Base-by-base conservation (phyloP, 2,329 filamentous ascomycete genomes). In the Hymenoscyphus infarciens region DNA sequence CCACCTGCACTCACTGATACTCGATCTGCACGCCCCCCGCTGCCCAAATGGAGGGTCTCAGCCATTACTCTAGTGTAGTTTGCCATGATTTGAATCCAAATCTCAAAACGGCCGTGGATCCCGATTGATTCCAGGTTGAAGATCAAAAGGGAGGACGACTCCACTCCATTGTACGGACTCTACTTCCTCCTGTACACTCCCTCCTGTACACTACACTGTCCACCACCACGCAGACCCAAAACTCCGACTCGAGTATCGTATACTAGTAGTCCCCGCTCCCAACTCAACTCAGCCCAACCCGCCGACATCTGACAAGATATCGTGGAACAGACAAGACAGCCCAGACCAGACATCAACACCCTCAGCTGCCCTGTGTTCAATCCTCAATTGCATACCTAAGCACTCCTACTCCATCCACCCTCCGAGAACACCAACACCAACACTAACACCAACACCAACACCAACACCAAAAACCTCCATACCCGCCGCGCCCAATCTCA, bases 1-100 rank as follows among this genome's bases (percentile, higher is more conserved):
- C n/a, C n/a, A n/a, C n/a, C n/a, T n/a, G n/a, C n/a, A n/a, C n/a
- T n/a, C n/a, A n/a, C n/a, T n/a, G n/a, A n/a, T n/a, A n/a, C n/a
- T n/a, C n/a, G n/a, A 52, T 52, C 45, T 52, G 45, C 45, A 52
- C 19, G 45, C 45, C 45, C 25, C 25, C 45, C 45, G 19, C 19
- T 52, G 19, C 19, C 45, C 45, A 52, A 52, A 52, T 52, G 45
- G 45, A 22, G 45, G 45, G 45, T 52, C 45, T 22, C 45, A 52
- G 45, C 45, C 45, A 25, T n/a, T n/a, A n/a, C n/a, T n/a, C n/a
- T n/a, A n/a, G n/a, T 25, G 3, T 25, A 52, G 45, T 52, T 19
- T 22, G n/a, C 3, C 25, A 22, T 5, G 45, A 52, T 52, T 49
- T 49, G 19, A 11, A 11, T 52, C 45, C 25, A 52, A 25, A 25